A percentile compares a stretch with the other conserved stretches of the same genome.
Evolutionary conservation across 495 filamentous ascomycete genomes (phyloP).

Genomic region (Extremus antarcticus): DNA sequence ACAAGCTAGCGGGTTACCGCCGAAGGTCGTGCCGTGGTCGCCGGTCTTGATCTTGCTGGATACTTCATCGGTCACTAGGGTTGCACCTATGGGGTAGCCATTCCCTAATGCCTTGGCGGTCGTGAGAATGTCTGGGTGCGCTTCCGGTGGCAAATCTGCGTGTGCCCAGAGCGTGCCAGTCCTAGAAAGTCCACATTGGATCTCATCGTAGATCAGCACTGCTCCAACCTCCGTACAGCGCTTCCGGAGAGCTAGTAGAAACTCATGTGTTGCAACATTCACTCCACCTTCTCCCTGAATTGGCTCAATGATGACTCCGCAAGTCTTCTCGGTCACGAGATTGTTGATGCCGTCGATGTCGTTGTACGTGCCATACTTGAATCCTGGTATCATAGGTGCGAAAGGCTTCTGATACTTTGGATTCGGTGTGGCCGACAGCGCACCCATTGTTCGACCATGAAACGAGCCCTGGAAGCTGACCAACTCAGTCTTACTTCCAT

Average conservation of each 20-base stretch:
- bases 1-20: constrained; percentile 83
- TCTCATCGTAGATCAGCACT: constrained; percentile 88
- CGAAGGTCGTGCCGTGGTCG: constrained; percentile 95
- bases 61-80: constrained; percentile 68
- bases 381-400: constrained; percentile 88
- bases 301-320: constrained; percentile 92
- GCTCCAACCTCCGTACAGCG: constrained; percentile 82
- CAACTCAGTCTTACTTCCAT: constrained; percentile 67
- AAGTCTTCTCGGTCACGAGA: constrained; percentile 73
- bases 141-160: constrained; percentile 52
- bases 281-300: constrained; percentile 97
- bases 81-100: constrained; percentile 88
- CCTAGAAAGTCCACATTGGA: constrained; percentile 82
- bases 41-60: constrained; percentile 76
- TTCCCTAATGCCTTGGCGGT: constrained; percentile 94
- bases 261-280: constrained; percentile 68
- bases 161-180: constrained; percentile 91
- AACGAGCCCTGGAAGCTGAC: constrained; percentile 85
- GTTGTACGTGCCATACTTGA: constrained; percentile 77
- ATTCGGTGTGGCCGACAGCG: constrained; percentile 89
- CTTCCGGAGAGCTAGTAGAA: constrained; percentile 62
- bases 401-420: constrained; percentile 96
- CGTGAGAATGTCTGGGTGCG: constrained; percentile 89
- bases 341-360: constrained; percentile 56
- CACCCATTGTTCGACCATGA: constrained; percentile 93